A percentile compares a stretch with the other conserved stretches of the same genome.
Conservation (phyloP, 1,139 yeast genomes). For the Hyphopichia buzzinii region DNA sequence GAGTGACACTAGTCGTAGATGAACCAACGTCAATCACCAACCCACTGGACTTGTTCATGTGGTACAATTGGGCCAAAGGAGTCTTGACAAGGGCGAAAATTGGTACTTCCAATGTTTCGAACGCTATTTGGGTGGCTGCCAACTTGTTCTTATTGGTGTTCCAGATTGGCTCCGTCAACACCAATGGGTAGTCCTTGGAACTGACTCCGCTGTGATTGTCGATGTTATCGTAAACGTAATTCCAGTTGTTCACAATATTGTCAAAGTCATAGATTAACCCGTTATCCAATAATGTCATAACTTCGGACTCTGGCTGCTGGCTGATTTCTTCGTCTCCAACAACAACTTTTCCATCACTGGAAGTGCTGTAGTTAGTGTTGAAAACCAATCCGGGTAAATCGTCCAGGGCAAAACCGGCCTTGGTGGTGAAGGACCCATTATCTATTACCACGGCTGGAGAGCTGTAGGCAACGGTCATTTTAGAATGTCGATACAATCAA, state of each 20-base stretch:
- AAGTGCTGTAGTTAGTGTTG: conserved; percentile 42
- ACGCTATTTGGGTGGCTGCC: conserved; percentile 58
- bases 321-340: conserved; percentile 54
- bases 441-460: conserved; percentile 67
- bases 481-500: background rate
- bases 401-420: conserved; percentile 69
- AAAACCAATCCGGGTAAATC: conserved; percentile 61
- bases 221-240: conserved; percentile 51
- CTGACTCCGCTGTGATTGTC: conserved; percentile 42
- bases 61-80: conserved; percentile 68
- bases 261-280: conserved; percentile 70
- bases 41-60: conserved; percentile 66
- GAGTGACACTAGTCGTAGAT: conserved; percentile 60
- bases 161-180: conserved; percentile 66
- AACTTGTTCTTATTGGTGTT: conserved; percentile 51
- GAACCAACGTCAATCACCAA: conserved; percentile 70
- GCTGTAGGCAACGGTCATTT: conserved; percentile 26
- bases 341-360: conserved; percentile 26
- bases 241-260: conserved; percentile 57
- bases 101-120: conserved; percentile 64
- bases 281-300: conserved; percentile 62
- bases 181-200: conserved; percentile 58
- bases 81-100: conserved; percentile 65
- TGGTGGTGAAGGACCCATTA: conserved; percentile 62
- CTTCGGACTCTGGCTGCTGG: conserved; percentile 43